Conservation (phyloP, 176 grass and related monocot species). For the Cocos nucifera region DNA sequence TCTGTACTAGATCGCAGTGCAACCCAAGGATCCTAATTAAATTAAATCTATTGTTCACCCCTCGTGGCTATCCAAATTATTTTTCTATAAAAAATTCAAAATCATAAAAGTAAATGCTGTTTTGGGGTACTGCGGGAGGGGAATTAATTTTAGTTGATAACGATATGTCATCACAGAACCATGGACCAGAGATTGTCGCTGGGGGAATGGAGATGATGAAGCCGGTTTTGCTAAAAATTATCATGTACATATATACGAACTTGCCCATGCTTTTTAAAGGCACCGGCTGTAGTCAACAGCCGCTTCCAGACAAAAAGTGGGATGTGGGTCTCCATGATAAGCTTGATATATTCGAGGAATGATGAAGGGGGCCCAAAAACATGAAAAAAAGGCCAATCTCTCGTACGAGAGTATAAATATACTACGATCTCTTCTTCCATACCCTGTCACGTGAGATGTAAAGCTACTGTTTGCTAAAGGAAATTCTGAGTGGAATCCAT, state of each 20-base stretch:
- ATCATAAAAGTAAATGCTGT: neutral
- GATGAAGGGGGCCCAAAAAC: conserved; percentile 25
- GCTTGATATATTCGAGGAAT: conserved; percentile 42
- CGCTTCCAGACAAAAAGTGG: conserved; percentile 30
- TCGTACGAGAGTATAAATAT: too few relatives aligned
- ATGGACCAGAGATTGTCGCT: neutral
- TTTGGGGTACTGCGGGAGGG: too few relatives aligned
- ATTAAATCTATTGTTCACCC: neutral
- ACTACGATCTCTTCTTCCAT: too few relatives aligned
- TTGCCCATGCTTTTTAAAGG: neutral
- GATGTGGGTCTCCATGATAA: conserved; percentile 20
- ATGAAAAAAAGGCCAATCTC: neutral
- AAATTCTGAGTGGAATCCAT: neutral
- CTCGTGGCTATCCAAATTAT: neutral
- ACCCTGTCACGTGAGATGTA: too few relatives aligned
- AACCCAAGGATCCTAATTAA: conserved; percentile 11
- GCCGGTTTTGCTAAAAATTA: conserved; percentile 16
- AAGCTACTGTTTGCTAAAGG: too few relatives aligned
- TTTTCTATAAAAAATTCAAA: neutral
- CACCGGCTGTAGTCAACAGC: conserved; percentile 6
- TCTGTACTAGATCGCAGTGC: conserved; percentile 30
- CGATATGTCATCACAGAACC: conserved; percentile 5
- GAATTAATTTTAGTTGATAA: neutral
- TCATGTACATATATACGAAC: conserved; percentile 7
- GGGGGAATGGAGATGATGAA: neutral